phyloP scores from a whole-genome alignment of 2,329 filamentous ascomycete species.

The Trichoderma afroharzianum region DNA sequence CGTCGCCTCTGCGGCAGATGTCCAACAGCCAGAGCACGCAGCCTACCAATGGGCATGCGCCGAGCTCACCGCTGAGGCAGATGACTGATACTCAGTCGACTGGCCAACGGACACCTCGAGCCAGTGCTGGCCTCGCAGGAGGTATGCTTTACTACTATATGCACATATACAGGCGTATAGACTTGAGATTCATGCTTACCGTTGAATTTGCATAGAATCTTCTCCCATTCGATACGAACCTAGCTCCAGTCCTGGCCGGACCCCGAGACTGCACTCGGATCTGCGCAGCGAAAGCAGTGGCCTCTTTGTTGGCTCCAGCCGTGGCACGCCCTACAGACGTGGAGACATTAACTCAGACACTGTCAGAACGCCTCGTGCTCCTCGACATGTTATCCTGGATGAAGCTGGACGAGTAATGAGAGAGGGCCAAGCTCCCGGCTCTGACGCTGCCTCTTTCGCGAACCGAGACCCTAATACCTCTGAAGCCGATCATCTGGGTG shows the following conservation, averaged over 20 bases:
- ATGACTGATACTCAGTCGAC: constrained; percentile 55
- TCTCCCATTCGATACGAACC: constrained; percentile 89
- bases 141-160: constrained; percentile 45
- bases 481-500: constrained; percentile 83
- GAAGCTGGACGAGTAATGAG: constrained; percentile 56
- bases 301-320: constrained; percentile 71
- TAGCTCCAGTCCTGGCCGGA: constrained; percentile 79
- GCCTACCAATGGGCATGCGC: constrained; percentile 30
- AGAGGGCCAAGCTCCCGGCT: constrained; percentile 48
- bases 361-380: constrained; percentile 50
- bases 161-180: too few relatives aligned
- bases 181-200: neutral
- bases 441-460: constrained; percentile 58
- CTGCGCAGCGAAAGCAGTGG: constrained; percentile 80
- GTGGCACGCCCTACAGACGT: constrained; percentile 56
- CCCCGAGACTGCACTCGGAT: constrained; percentile 61
- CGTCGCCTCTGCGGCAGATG: constrained; percentile 56
- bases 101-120: constrained; percentile 67
- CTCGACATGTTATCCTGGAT: constrained; percentile 57
- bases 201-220: constrained; percentile 58
- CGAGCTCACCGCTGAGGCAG: constrained; percentile 59
- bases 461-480: constrained; percentile 78
- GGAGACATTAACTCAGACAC: constrained; percentile 86
- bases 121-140: constrained; percentile 57
- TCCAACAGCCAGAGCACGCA: constrained; percentile 53